Evolutionary conservation across 192 early-diverging fungal species (phyloP).

Genomic region (Nowakowskiella sp.): DNA sequence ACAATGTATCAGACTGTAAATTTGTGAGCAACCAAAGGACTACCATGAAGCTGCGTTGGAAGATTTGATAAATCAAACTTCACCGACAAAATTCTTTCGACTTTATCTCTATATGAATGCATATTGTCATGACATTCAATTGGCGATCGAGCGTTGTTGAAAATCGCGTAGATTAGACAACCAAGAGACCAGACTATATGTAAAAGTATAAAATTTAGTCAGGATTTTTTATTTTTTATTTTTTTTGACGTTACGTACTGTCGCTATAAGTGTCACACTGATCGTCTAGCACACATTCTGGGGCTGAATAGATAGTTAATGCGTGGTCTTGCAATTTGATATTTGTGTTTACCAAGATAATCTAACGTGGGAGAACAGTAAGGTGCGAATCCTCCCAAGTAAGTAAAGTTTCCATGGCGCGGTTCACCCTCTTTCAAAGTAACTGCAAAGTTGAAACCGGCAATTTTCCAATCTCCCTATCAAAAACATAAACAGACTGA

Average conservation of each 20-base stretch:
- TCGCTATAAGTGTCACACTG: conserved; percentile 47
- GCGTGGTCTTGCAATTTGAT: neutral
- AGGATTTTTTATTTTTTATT: conserved; percentile 5
- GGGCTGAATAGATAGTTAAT: conserved; percentile 33
- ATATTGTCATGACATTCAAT: conserved; percentile 56
- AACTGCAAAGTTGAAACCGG: conserved; percentile 2
- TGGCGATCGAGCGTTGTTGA: conserved; percentile 58
- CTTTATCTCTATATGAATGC: conserved; percentile 52
- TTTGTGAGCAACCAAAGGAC: neutral
- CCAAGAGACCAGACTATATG: conserved; percentile 63
- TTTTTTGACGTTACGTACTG: conserved; percentile 7
- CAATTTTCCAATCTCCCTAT: conserved; percentile 17
- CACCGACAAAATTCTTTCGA: no score
- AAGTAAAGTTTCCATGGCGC: neutral
- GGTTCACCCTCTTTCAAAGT: neutral
- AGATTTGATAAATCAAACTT: no score
- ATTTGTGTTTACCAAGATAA: neutral
- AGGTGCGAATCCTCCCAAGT: neutral
- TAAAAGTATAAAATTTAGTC: neutral
- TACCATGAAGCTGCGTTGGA: conserved; percentile 20
- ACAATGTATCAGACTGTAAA: conserved; percentile 3
- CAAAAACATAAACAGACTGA: neutral
- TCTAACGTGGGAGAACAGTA: conserved; percentile 2
- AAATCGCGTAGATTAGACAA: conserved; percentile 63
- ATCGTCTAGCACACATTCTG: conserved; percentile 61